Percentiles rank a stretch among this genome's conserved stretches.
phyloP scores from a whole-genome alignment of 2,329 filamentous ascomycete species.

The Graphilbum fragrans region DNA sequence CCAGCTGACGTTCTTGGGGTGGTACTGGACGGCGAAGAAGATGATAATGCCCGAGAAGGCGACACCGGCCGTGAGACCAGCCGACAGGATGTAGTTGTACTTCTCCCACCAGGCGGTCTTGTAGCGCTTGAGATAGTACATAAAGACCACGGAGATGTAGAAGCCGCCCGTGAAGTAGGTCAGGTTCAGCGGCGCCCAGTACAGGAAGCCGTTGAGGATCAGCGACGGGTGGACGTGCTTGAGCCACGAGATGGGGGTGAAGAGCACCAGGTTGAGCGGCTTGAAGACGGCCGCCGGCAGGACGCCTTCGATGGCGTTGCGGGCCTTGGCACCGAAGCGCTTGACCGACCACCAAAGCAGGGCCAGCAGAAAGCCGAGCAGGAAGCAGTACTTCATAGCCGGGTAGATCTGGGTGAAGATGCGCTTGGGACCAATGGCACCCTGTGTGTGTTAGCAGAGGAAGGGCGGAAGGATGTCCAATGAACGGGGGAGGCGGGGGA shows the following conservation, averaged over 20 bases:
- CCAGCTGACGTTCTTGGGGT: conserved; percentile 3
- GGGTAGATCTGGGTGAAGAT: conserved; percentile 7
- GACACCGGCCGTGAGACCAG: conserved; percentile 17
- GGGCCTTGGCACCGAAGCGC: neutral
- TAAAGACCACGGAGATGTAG: conserved; percentile 12
- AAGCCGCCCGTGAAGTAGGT: conserved; percentile 10
- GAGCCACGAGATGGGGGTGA: conserved; percentile 2
- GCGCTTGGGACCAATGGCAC: conserved; percentile 5
- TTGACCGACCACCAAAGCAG: conserved; percentile 3
- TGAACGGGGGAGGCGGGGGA: neutral
- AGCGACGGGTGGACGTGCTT: conserved; percentile 7
- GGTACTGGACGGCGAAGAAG: conserved; percentile 8
- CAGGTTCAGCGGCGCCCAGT: conserved; percentile 10
- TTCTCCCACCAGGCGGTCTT: conserved; percentile 14
- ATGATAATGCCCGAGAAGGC: conserved; percentile 18
- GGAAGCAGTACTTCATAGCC: conserved; percentile 6
- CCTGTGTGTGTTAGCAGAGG: neutral
- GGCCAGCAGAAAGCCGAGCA: conserved; percentile 6
- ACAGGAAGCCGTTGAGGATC: conserved; percentile 4
- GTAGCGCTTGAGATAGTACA: conserved; percentile 14
- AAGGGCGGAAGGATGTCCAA: neutral
- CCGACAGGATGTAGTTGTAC: conserved; percentile 22
- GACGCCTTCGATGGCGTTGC: neutral
- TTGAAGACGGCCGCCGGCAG: neutral
- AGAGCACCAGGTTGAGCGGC: neutral